Base-by-base conservation (phyloP, 2,329 filamentous ascomycete species). In the Laburnicola sp. region DNA sequence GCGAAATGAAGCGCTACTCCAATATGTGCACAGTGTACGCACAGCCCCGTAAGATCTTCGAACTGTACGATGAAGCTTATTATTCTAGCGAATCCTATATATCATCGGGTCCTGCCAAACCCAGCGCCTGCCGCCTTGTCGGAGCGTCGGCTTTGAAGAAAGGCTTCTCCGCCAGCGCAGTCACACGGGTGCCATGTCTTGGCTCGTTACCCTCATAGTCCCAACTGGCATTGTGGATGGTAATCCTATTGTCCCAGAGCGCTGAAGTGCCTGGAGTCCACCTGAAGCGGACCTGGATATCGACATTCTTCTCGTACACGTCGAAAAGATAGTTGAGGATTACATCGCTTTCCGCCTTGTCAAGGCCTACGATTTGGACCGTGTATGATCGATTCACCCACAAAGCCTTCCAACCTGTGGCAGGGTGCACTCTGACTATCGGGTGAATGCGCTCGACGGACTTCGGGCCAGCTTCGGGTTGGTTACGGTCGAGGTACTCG, bases 341-440 rank as follows among this genome's bases (percentile, higher is more conserved):
- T 0, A 83, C 57, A 58, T 89, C 86, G 50, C 85, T 88, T 70
- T 90, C 87, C 0, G 78, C 83, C 53, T 82, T 82, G 59, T 90
- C 86, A 0, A 90, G 69, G 0, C 86, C 87, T 0, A 89, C 82
- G 41, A 90, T 89, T 0, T 81, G 77, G 4, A 80, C 78, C 0
- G 86, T 89, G 80, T 89, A 86, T 2, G 83, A 76, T 2, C 86
- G 80, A 66, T 90, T 90, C 0, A 90, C 87, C 77, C 80, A 90
- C 0, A 90, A 76, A 0, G 85, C 78, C 69, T 89, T 90, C 87
- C 87, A 89, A 0, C 86, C 87, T 0, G 87, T 90, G 0, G 83
- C 86, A 0, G 87, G 87, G 64, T 90, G 86, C 0, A 87, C 83
- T 2, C 87, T 79, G 2, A 90, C 86, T 7, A 90, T 68, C 0